A percentile compares a stretch with the other conserved stretches of the same genome.
phyloP scores from a whole-genome alignment of 768 basidiomycete species.

The Kwoniella newhampshirensis region DNA sequence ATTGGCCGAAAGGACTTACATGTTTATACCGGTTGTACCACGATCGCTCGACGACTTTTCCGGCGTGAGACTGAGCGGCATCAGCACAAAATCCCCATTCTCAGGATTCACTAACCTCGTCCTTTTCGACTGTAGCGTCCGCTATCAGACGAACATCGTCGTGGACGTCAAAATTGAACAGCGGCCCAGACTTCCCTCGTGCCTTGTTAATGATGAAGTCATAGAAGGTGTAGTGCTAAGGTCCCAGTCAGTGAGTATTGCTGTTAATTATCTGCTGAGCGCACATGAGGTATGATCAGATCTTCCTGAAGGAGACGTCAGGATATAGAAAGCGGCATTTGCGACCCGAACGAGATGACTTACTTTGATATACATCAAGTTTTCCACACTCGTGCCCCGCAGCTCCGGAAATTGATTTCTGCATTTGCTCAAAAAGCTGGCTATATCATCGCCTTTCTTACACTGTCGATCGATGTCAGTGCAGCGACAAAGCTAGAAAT shows the following conservation, averaged over 20 bases:
- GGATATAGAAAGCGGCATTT: background rate
- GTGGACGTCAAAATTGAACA: slow-evolving; percentile 99
- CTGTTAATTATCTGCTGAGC: slow-evolving; percentile 38
- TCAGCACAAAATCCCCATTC: background rate
- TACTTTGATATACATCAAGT: slow-evolving; percentile 97
- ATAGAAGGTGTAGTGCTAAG: slow-evolving; percentile 96
- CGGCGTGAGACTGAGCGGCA: slow-evolving; percentile 67
- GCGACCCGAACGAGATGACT: slow-evolving; percentile 22
- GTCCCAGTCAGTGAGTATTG: slow-evolving; percentile 3
- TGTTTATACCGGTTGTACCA: slow-evolving; percentile 94
- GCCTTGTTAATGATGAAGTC: slow-evolving; percentile 98
- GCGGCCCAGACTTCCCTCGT: slow-evolving; percentile 92
- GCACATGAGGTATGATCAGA: slow-evolving; percentile 90
- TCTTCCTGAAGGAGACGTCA: slow-evolving; percentile 67
- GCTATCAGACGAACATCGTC: slow-evolving; percentile 93
- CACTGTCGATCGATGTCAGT: slow-evolving; percentile 61
- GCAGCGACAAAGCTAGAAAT: background rate
- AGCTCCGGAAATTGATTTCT: slow-evolving; percentile 90
- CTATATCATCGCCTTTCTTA: slow-evolving; percentile 92
- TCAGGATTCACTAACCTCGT: slow-evolving; percentile 65
- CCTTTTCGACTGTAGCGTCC: slow-evolving; percentile 94
- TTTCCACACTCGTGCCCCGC: slow-evolving; percentile 84
- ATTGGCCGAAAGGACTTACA: slow-evolving; percentile 20
- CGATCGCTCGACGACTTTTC: slow-evolving; percentile 94
- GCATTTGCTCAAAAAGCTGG: slow-evolving; percentile 86